phyloP scores from a whole-genome alignment of 2,329 filamentous ascomycete species.

The Penicillium sp. region DNA sequence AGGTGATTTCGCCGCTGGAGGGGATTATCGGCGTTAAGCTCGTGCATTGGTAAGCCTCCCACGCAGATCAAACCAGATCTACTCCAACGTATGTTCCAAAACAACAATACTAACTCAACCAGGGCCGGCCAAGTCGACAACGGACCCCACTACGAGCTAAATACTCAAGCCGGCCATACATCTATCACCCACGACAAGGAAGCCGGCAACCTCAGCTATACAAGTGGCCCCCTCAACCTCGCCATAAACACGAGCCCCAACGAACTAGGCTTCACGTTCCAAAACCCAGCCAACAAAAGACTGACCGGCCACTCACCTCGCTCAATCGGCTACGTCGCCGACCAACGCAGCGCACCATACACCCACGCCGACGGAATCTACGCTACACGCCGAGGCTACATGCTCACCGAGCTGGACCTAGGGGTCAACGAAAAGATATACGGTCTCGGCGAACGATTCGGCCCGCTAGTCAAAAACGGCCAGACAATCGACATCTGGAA shows the following conservation, averaged over 20 bases:
- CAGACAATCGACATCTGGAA: constrained; percentile 66
- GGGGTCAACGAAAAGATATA: constrained; percentile 64
- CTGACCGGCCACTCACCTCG: constrained; percentile 41
- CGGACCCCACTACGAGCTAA: constrained; percentile 37
- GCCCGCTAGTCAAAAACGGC: constrained; percentile 72
- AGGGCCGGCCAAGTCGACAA: constrained; percentile 38
- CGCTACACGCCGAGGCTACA: constrained; percentile 39
- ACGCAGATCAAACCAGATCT: not conserved
- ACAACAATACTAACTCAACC: not conserved
- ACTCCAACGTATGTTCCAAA: not conserved
- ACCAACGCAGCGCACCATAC: constrained; percentile 33
- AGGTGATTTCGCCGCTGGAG: constrained; percentile 37
- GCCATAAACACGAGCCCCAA: constrained; percentile 36
- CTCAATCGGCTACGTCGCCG: constrained; percentile 41
- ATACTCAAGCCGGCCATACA: constrained; percentile 26
- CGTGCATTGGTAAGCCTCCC: constrained; percentile 33
- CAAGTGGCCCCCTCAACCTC: constrained; percentile 34
- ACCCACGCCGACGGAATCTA: constrained; percentile 36
- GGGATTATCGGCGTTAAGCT: constrained; percentile 42
- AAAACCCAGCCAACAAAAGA: constrained; percentile 23
- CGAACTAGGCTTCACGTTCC: constrained; percentile 33
- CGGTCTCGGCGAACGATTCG: constrained; percentile 74
- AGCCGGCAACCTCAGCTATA: constrained; percentile 28
- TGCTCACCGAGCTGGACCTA: constrained; percentile 40
- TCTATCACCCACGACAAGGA: constrained; percentile 27